These are phyloP conservation scores for Boechera divaricarpa DNA, from an alignment of 345 rosid genomes.

Conservation along the genomic window DNA sequence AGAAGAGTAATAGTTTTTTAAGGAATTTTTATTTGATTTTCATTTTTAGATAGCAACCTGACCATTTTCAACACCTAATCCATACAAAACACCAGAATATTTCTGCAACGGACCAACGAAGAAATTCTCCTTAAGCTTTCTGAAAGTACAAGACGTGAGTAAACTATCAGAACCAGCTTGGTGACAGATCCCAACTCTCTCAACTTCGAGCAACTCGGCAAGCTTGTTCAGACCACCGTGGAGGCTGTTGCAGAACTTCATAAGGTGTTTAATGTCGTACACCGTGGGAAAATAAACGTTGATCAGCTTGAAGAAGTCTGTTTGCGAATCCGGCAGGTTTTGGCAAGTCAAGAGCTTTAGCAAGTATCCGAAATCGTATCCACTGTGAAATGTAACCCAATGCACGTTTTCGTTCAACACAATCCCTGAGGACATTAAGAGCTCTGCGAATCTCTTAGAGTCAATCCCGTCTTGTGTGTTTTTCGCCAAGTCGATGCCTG, in stretches of 20 bases:
- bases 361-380: slow-evolving; percentile 89
- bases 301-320: slow-evolving; percentile 67
- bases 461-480: slow-evolving; percentile 73
- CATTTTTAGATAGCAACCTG: slow-evolving; percentile 46
- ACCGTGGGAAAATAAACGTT: slow-evolving; percentile 71
- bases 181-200: slow-evolving; percentile 85
- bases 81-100: slow-evolving; percentile 89
- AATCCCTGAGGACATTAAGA: slow-evolving; percentile 83
- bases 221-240: slow-evolving; percentile 93
- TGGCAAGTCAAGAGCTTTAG: slow-evolving; percentile 80
- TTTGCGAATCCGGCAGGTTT: slow-evolving; percentile 65
- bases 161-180: slow-evolving; percentile 97
- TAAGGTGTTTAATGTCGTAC: slow-evolving; percentile 83
- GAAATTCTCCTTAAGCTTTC: slow-evolving; percentile 83
- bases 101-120: slow-evolving; percentile 73
- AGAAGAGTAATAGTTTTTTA: not conserved
- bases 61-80: slow-evolving; percentile 86
- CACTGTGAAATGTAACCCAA: slow-evolving; percentile 98
- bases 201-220: slow-evolving; percentile 82
- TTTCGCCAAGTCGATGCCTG: slow-evolving; percentile 75
- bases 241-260: slow-evolving; percentile 88
- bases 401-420: slow-evolving; percentile 78
- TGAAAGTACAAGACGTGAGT: slow-evolving; percentile 83
- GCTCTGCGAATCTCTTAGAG: slow-evolving; percentile 69
- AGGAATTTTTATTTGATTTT: slow-evolving; percentile 48